Conservation (phyloP, 164 flowering plant species). For the Dillenia turbinata region DNA sequence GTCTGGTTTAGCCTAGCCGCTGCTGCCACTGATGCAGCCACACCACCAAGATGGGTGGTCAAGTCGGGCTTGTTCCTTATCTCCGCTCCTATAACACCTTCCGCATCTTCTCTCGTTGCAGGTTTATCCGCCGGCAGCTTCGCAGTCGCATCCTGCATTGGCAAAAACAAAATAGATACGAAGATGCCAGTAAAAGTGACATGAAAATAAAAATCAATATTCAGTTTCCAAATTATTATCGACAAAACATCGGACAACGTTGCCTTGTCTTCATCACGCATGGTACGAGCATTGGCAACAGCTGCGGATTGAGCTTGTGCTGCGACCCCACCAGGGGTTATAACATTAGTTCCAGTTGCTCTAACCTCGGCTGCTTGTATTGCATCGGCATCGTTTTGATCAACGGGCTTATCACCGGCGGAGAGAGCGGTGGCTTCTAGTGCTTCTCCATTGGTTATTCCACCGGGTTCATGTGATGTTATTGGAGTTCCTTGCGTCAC, state of each 20-base stretch:
- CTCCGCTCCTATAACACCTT: constrained; percentile 42
- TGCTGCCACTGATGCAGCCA: constrained; percentile 37
- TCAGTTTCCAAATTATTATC: constrained; percentile 15
- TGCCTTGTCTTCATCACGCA: constrained; percentile 21
- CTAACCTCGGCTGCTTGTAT: constrained; percentile 47
- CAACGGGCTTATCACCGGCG: constrained; percentile 42
- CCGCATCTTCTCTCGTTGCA: constrained; percentile 44
- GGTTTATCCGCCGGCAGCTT: constrained; percentile 35
- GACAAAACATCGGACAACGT: constrained; percentile 33
- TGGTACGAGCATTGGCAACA: constrained; percentile 12
- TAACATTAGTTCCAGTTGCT: constrained; percentile 24
- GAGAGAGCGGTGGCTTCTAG: constrained; percentile 34
- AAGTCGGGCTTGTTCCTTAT: constrained; percentile 31
- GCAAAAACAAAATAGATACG: neutral
- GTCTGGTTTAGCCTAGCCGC: constrained; percentile 36
- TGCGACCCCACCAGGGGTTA: constrained; percentile 43
- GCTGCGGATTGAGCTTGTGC: constrained; percentile 51
- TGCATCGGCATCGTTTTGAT: constrained; percentile 53
- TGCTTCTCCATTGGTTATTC: constrained; percentile 47
- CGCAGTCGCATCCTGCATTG: constrained; percentile 27
- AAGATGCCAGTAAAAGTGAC: too few species aligned
- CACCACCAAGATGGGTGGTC: constrained; percentile 34
- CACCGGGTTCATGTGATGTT: constrained; percentile 4
- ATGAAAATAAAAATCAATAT: neutral
- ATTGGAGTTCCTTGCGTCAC: neutral